Base-by-base conservation (phyloP, 345 rosid genomes). In the Turnera subulata region DNA sequence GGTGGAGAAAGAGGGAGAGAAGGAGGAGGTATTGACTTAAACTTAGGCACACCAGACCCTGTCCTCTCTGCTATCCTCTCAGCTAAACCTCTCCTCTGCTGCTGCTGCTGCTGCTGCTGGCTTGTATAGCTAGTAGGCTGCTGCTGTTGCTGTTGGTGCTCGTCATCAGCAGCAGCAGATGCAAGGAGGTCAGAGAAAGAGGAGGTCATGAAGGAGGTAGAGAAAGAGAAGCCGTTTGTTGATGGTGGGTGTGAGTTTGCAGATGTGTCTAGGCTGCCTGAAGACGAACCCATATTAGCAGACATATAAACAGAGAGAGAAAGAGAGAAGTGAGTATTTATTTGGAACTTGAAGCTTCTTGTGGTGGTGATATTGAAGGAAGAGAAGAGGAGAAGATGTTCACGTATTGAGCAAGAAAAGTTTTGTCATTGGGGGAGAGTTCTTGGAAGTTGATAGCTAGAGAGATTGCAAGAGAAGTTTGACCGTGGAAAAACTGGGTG, bases 1-100 rank as follows among this genome's bases (percentile, higher is more conserved):
- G 82, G 88, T 18, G 89, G 86, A 50, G 99, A 85, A 55, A 91
- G 67, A 23, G 94, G 99, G 6, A 89, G 75, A 29, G 95, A 82
- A 57, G 91, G 91, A 6, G 93, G 93, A 2, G 84, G 80, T 46
- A 77, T 74, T 12, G 99, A 76, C 73, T 88, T 91, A 73, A 88
- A 91, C 72, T 88, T 91, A 0, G 96, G 98, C 2, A 88, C 80
- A 55, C 86, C 91, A 0, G 89, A 80, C 21, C 89, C 89, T 16
- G 78, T 80, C 51, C 79, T 68, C 60, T 85, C 86, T 0, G 73
- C 79, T 45, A 78, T 71, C 32, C 68, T 78, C 47, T 81, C 92
- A 19, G 77, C 61, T 10, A 62, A 50, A 12, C 81, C 66, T n/a
- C 56, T 54, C 23, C 61, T 58, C 29, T 16, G 43, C 35, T 29